Evolutionary conservation across 192 early-diverging fungal species (phyloP), one percentile per base, ranked within the genome.

Genomic region (Linnemannia schmuckeri): DNA sequence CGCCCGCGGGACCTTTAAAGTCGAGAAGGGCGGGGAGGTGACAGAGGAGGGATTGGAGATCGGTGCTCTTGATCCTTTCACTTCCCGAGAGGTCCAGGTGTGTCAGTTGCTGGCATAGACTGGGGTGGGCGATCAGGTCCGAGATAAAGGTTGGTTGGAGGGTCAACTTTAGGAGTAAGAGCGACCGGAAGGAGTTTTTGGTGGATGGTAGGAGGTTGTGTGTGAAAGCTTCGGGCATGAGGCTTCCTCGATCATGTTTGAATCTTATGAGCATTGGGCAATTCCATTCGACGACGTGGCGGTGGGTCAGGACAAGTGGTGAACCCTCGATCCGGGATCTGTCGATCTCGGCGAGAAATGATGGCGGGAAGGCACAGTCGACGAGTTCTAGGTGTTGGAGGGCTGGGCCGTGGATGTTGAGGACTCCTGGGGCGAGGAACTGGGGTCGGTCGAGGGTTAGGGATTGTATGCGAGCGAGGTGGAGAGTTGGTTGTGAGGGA

Each of bases 221-320:
- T 24, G 47, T 20, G 71, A 74, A 82, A 0, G 57, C 37, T 3
- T 37, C 37, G 5, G 74, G 20, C 8, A 70, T 35, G 1, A 54
- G 46, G 2, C 15, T 30, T 35, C 66, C 42, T 17, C 46, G 37
- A 33, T 70, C 46, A 40, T 76, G 68, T 42, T 41, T 15, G 68
- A 76, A 82, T 15, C 18, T 17, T 24, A 47, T 66, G 13, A 82
- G 80, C 30, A 71, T 6, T 22, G 80, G 80, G 40, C 80, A 82
- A 37, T 46, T 38, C 80, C 80, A 82, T 12, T 71, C 54, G 6
- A 75, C 74, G 27, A 68, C 69, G 27, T 74, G 41, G 17, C 71
- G 72, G 47, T 42, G 15, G 22, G 42, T 0, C 4, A 30, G 55
- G 17, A n/a, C 22, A 12, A 17, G 33, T 52, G 41, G 24, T n/a